These are phyloP conservation scores for Blastocrithidia nonstop DNA, from an alignment of 208 protist species.

Conservation along the genomic window DNA sequence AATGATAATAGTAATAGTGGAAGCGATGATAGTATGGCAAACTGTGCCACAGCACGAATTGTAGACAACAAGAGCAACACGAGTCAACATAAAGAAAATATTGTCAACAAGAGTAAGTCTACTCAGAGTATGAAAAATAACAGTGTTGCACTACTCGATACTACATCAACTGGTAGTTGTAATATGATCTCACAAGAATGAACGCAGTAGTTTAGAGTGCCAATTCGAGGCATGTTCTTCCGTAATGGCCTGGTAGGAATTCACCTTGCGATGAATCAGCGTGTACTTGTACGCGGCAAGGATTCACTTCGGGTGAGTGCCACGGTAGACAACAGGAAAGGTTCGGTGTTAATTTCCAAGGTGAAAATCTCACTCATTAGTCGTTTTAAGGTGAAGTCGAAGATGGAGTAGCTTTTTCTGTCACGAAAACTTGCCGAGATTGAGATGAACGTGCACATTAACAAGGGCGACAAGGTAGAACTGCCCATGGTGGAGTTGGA, in stretches of 20 bases:
- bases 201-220: constrained; percentile 14
- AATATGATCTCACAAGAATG: too few relatives aligned
- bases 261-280: constrained; percentile 4
- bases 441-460: constrained; percentile 6
- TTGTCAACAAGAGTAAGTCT: background rate
- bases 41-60: too few relatives aligned
- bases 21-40: too few relatives aligned
- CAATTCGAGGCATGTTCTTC: constrained; percentile 15
- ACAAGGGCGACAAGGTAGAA: constrained; percentile 15
- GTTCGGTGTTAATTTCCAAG: constrained; percentile 17
- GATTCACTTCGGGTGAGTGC: constrained; percentile 4
- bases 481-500: constrained; percentile 17
- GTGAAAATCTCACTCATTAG: constrained; percentile 37
- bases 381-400: constrained; percentile 16
- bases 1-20: too few relatives aligned
- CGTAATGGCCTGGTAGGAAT: constrained; percentile 10
- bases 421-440: constrained; percentile 7
- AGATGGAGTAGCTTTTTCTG: constrained; percentile 14
- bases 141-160: background rate
- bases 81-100: background rate
- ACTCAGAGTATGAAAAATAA: background rate
- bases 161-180: background rate
- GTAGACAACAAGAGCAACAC: background rate
- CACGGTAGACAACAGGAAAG: constrained; percentile 43
- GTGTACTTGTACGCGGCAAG: constrained; percentile 8